Percentiles rank a stretch among this genome's conserved stretches.
Evolutionary conservation across 2,329 filamentous ascomycete species (phyloP).

Genomic region (Trichophaea hybrida): DNA sequence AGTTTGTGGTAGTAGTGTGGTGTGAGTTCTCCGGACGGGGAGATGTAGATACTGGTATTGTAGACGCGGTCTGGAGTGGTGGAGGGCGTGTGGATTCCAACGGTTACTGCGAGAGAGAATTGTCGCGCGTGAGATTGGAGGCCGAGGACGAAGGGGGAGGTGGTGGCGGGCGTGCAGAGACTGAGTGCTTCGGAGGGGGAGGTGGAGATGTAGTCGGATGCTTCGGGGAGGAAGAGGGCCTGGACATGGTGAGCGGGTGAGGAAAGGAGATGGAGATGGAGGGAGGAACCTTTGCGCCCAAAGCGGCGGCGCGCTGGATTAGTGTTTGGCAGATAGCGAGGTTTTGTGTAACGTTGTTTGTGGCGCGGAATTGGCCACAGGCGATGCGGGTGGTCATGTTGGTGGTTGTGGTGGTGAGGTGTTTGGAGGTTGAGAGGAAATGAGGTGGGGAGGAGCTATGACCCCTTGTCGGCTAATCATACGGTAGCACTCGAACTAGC

Average conservation of each 20-base stretch:
- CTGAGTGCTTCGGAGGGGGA: conserved; percentile 52
- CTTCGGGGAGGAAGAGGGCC: conserved; percentile 79
- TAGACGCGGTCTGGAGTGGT: conserved; percentile 39
- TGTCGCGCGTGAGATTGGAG: conserved; percentile 53
- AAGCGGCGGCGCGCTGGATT: conserved; percentile 55
- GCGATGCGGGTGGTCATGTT: conserved; percentile 15
- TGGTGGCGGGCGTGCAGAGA: conserved; percentile 51
- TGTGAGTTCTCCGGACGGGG: conserved; percentile 43
- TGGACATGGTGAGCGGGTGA: conserved; percentile 5
- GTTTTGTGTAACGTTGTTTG: conserved; percentile 61
- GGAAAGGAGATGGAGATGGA: conserved; percentile 5
- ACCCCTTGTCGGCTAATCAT: too few species aligned
- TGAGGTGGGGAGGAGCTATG: not conserved
- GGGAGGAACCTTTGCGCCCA: conserved; percentile 52
- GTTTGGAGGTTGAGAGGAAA: not conserved
- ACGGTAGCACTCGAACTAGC: too few species aligned
- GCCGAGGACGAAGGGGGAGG: conserved; percentile 61
- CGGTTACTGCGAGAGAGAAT: conserved; percentile 57
- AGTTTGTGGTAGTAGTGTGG: conserved; percentile 65
- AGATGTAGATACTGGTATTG: conserved; percentile 55
- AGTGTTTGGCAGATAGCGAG: conserved; percentile 61
- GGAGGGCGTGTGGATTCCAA: conserved; percentile 54
- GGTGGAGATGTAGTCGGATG: conserved; percentile 70
- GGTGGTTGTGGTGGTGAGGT: not conserved
- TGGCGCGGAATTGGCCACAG: conserved; percentile 71